phyloP scores from a whole-genome alignment of 1,284 basidiomycete genomes.

The Ceratobasidium sp. region DNA sequence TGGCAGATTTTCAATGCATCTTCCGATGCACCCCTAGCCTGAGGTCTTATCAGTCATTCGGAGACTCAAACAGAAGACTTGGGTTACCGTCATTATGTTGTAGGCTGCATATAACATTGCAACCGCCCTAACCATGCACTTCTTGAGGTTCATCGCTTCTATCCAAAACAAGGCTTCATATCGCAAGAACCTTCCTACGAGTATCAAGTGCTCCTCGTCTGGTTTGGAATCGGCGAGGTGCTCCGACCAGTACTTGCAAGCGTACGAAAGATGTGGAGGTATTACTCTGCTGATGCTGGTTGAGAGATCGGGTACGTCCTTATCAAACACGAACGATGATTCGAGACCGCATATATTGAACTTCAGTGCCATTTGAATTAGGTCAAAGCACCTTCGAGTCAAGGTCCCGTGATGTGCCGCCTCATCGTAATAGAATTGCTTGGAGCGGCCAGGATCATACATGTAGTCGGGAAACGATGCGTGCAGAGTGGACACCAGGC shows the following conservation, averaged over 20 bases:
- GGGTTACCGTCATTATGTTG: too few relatives aligned
- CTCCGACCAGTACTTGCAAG: conserved; percentile 18
- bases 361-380: not conserved
- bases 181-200: conserved; percentile 9
- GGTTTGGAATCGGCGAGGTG: not conserved
- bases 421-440: not conserved
- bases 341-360: conserved; percentile 30
- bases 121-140: not conserved
- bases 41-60: too few relatives aligned
- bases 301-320: not conserved
- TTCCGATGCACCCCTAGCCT: too few relatives aligned
- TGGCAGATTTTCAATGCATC: too few relatives aligned
- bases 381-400: not conserved
- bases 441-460: not conserved
- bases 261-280: not conserved
- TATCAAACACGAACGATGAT: not conserved
- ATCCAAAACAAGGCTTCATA: conserved; percentile 39
- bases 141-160: conserved; percentile 45
- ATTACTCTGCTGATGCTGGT: not conserved
- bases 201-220: not conserved
- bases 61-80: too few relatives aligned
- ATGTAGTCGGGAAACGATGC: conserved; percentile 27
- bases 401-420: not conserved
- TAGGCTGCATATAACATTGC: too few relatives aligned
- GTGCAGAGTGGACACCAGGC: conserved; percentile 14